Percentiles rank a stretch among this genome's conserved stretches.
Conservation (phyloP, 1,284 basidiomycete species). For the Porogramme epimiltina region DNA sequence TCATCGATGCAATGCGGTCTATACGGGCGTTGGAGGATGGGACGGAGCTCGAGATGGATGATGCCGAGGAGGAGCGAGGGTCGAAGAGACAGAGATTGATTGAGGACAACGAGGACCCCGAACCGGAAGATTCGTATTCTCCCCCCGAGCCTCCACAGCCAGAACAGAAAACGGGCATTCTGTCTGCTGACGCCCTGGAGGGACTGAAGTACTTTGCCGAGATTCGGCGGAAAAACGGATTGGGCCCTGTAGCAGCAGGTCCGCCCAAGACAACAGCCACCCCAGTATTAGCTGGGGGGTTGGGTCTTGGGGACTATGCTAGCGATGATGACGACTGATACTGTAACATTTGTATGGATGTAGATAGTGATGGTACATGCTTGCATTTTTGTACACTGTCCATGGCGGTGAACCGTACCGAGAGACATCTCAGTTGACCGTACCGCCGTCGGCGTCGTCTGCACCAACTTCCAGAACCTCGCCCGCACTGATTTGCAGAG, state of each 20-base stretch:
- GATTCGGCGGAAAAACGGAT: slow-evolving; percentile 63
- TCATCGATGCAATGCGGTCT: slow-evolving; percentile 84
- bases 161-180: slow-evolving; percentile 48
- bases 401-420: background rate
- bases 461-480: slow-evolving; percentile 5
- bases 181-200: slow-evolving; percentile 81
- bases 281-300: slow-evolving; percentile 40
- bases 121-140: slow-evolving; percentile 38
- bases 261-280: slow-evolving; percentile 30
- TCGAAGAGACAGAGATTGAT: slow-evolving; percentile 19
- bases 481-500: slow-evolving; percentile 29
- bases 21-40: slow-evolving; percentile 88
- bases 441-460: slow-evolving; percentile 22
- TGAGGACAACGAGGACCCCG: slow-evolving; percentile 31
- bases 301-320: slow-evolving; percentile 72
- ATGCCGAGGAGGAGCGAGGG: slow-evolving; percentile 35
- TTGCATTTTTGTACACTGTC: slow-evolving; percentile 11
- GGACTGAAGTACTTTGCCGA: slow-evolving; percentile 87
- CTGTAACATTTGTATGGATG: slow-evolving; percentile 15
- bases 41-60: slow-evolving; percentile 47
- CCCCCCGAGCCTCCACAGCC: slow-evolving; percentile 23
- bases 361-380: slow-evolving; percentile 18
- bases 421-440: slow-evolving; percentile 6
- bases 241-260: slow-evolving; percentile 18
- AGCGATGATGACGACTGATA: slow-evolving; percentile 69